Base-by-base conservation (phyloP, 1,284 basidiomycete species). In the Apiotrichum veenhuisii region DNA sequence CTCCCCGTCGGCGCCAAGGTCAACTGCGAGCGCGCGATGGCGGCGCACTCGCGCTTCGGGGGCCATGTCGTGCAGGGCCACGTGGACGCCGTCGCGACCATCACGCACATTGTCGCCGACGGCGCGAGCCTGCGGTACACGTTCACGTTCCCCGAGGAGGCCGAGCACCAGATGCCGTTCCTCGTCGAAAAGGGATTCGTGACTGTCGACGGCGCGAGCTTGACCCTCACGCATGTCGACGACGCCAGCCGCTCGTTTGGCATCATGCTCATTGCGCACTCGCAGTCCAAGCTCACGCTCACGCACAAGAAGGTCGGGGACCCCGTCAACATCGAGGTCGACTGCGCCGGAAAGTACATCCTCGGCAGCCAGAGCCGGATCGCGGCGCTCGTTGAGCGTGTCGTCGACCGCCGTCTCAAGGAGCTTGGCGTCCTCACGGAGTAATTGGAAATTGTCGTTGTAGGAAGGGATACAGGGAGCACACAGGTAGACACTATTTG, bases 41-140 rank as follows among this genome's bases (percentile, higher is more conserved):
- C 85, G 17, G 87, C 88, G 1, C 89, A 95, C 77, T 86, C 86
- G 12, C 82, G 95, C 44, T 97, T 98, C 70, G 95, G 95, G 27
- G 95, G 95, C 8, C 95, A 99, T 74, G 94, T 97, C 73, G 96
- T 98, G 8, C 95, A 98, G 90, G 93, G 89, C 22, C 93, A 97
- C 75, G 89, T 98, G 60, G 96, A 99, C 71, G 85, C 84, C 7
- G 95, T 91, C 2, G 93, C 89, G 2, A 87, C 80, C 1, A 82
- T 97, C 54, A 71, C 86, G 40, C 82, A 83, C 14, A 84, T 83
- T 47, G 78, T 75, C 5, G 80, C 82, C 14, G 96, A 97, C 68
- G 93, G 91, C 17, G 91, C 95, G 69, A 96, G 93, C 12, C 74
- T 96, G 63, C 86, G 89, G 34, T 80, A 91, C 67, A 83, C 81